Evolutionary conservation across 139 green algal genomes (phyloP), one percentile per base, ranked within the genome.

Genomic region (Chlamydomonas asymmetrica): DNA sequence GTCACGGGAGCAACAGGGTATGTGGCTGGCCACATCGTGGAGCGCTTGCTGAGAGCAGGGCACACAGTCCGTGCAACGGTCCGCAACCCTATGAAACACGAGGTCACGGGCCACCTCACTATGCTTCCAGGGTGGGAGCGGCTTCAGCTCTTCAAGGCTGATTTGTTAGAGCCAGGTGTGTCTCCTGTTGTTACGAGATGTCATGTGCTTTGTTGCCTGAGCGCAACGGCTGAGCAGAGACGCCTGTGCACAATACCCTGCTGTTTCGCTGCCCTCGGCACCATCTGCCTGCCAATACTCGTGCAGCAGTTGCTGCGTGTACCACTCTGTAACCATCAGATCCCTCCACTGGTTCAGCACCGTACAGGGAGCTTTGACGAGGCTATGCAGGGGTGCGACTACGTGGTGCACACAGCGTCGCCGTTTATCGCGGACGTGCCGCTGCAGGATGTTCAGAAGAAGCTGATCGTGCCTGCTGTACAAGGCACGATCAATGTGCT

Each of bases 331-430:
- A 40, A n/a, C 23, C 60, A 39, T n/a, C 48, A 18, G 16, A 56
- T 27, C 48, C 48, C 48, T 13, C 48, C 48, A 13, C 48, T 27
- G 3, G 3, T 38, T 50, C 22, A 57, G 43, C 3, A 20, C 16
- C 48, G 48, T 16, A 16, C 48, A n/a, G 18, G 66, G 43, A 61
- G 60, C 38, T 87, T 83, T 40, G 72, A 83, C 50, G 71, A 66
- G 27, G 81, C 81, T 13, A 9, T 87, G 10, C 38, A 35, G 18
- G 82, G 82, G 40, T 84, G 80, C 62, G 74, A 74, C 43, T 80
- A 78, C 4, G 80, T 92, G 20, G 66, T 92, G 9, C 87, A 92
- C 54, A 84, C 79, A 4, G 87, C 87, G 16, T 84, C 77, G 16
- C 82, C 85, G 32, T 83, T 86, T 61, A 13, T 41, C 25, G 25